Base-by-base conservation (phyloP, 1,284 basidiomycete species). In the Neonothopanus nambi region DNA sequence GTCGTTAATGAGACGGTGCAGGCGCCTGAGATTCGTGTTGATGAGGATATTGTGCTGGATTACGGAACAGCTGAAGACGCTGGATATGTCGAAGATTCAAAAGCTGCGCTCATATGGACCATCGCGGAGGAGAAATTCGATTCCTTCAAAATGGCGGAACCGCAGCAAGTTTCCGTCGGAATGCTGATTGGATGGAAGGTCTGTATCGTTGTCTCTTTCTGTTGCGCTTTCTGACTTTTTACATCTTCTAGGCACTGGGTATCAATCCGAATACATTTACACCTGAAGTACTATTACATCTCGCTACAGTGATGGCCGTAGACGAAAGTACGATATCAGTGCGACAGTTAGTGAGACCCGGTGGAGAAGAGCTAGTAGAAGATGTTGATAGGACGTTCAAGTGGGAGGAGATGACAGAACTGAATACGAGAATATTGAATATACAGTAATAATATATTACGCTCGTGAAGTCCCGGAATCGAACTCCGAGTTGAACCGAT, bases 131-230 rank as follows among this genome's bases (percentile, higher is more conserved):
- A 45, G 5, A 7, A 23, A 11, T 56, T 48, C 15, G 38, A 52
- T 4, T 6, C 28, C 12, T 26, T 18, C 24, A 21, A 51, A 15
- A 26, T 33, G 7, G 46, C 30, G 7, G 17, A 18, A 12, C n/a
- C 26, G 24, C 18, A 18, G 36, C 36, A 30, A 4, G 20, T 54
- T 11, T 23, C 44, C 6, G 42, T 33, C 20, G 55, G 55, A 18
- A 46, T 43, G 20, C 28, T 57, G 11, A 41, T 57, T 18, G 52
- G 47, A 12, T 57, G 55, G 55, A 57, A 54, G 41, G 49, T 50
- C 5, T 26, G 15, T 28, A 13, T 13, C 2, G 20, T 20, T 39
- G 20, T 23, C n/a, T 23, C 23, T 13, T 23, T 36, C 37, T 15
- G 30, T 7, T 26, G 21, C 20, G 26, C 21, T 13, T 13, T 11